Evolutionary conservation across 1,284 basidiomycete species (phyloP).

Genomic region (Pseudomicrostroma phylloplanum): DNA sequence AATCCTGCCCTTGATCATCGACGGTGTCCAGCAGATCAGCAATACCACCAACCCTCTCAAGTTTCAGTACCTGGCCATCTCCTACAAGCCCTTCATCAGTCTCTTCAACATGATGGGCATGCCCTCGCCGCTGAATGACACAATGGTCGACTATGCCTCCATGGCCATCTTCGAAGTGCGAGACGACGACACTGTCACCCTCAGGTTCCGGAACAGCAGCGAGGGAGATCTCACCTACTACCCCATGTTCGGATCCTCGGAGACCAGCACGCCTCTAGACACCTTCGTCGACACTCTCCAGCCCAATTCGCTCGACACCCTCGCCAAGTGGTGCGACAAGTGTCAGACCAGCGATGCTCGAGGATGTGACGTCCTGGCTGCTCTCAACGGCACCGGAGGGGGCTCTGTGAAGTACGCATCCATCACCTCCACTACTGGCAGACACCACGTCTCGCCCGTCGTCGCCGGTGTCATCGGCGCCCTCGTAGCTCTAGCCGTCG

Average conservation of each 20-base stretch:
- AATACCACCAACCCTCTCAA: constrained; percentile 72
- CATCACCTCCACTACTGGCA: constrained; percentile 28
- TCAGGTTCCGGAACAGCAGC: constrained; percentile 80
- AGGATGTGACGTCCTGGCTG: constrained; percentile 32
- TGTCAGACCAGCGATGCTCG: constrained; percentile 41
- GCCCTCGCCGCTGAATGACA: constrained; percentile 18
- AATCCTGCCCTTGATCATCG: constrained; percentile 64
- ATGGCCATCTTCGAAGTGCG: constrained; percentile 69
- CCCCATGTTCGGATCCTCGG: constrained; percentile 47
- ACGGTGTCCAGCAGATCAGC: constrained; percentile 65
- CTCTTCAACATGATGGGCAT: constrained; percentile 63
- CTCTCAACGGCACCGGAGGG: constrained; percentile 38
- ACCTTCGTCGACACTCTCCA: constrained; percentile 71
- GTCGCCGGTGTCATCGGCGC: constrained; percentile 41
- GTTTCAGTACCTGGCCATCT: constrained; percentile 65
- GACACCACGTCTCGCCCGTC: constrained; percentile 37
- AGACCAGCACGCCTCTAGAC: constrained; percentile 61
- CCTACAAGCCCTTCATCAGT: constrained; percentile 82
- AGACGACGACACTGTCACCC: constrained; percentile 56
- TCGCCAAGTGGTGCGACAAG: constrained; percentile 52
- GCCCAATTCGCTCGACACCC: constrained; percentile 50
- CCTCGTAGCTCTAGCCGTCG: constrained; percentile 33
- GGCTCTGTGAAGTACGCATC: constrained; percentile 21
- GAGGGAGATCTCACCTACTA: constrained; percentile 35
- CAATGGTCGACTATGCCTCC: constrained; percentile 67